Evolutionary conservation across 768 basidiomycete genomes (phyloP), one percentile per base, ranked within the genome.

Genomic region (Hirschioporus abietinus): DNA sequence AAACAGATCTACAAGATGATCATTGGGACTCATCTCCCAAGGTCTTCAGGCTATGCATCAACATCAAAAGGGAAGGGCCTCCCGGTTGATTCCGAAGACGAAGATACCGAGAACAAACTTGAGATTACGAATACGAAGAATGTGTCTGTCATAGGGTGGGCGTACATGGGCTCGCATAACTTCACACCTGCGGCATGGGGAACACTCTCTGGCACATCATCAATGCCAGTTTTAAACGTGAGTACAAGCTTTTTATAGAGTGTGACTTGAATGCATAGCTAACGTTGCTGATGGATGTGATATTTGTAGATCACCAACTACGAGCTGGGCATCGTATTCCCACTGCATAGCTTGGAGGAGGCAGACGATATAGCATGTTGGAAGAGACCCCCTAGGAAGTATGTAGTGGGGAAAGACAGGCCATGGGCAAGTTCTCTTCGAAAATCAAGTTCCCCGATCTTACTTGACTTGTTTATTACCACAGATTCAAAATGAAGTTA

Each of bases 131-230:
- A 34, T 70, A 82, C 27, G 75, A 52, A 80, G 42, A 74, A 78
- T 63, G 68, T 73, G 10, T 76, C 78, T 35, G 64, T 75, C 42
- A 73, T 84, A 58, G 94, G 93, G 0, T 96, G 92, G 91, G 83
- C 84, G 20, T 96, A 95, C 72, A 80, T 95, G 7, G 94, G 94
- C 27, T 95, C 92, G 66, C 93, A 95, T 75, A 96, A 96, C 73
- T 95, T 96, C 76, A 95, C 94, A 7, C 86, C 89, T 0, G 89
- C 92, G 3, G 95, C 95, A 1, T 97, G 95, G 95, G 93, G 92
- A 8, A 93, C 82, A 17, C 73, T 92, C 60, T 88, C 88, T 7
- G 88, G 91, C 3, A 86, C 88, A 9, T 81, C 77, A 1, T 92
- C 91, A 71, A 88, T 83, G 67, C 93, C 93, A 1, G 76, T 83